phyloP scores from a whole-genome alignment of 345 rosid species.

The Zanthoxylum bungeanum region DNA sequence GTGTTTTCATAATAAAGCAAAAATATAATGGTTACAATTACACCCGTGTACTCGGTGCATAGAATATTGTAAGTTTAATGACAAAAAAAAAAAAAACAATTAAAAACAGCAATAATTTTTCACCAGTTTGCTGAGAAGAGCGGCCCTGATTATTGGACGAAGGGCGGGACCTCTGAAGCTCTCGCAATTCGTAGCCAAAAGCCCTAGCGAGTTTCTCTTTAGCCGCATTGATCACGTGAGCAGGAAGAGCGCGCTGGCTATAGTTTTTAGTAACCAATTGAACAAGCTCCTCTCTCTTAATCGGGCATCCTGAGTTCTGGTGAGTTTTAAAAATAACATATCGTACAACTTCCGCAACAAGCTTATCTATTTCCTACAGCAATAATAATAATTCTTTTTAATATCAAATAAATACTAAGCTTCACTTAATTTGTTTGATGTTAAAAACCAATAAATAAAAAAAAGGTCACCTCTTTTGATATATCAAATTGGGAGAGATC shows the following conservation, averaged over 20 bases:
- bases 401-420: neutral
- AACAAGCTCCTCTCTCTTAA: conserved; percentile 85
- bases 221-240: conserved; percentile 67
- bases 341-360: conserved; percentile 83
- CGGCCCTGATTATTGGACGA: conserved; percentile 48
- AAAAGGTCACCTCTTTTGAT: conserved; percentile 54
- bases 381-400: neutral
- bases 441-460: neutral
- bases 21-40: too few relatives aligned
- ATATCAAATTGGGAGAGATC: conserved; percentile 58
- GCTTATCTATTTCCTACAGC: conserved; percentile 79
- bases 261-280: conserved; percentile 80
- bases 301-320: conserved; percentile 77
- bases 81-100: neutral
- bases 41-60: too few relatives aligned
- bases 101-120: neutral
- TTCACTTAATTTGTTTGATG: neutral
- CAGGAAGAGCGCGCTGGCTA: conserved; percentile 59
- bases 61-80: too few relatives aligned
- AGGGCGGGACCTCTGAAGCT: conserved; percentile 71
- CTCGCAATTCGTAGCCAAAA: conserved; percentile 77
- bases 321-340: conserved; percentile 71
- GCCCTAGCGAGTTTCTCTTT: conserved; percentile 52
- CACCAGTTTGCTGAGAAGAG: conserved; percentile 53
- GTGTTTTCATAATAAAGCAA: neutral